A percentile compares a stretch with the other conserved stretches of the same genome.
These are phyloP conservation scores for Komagataella pastoris DNA, from an alignment of 805 yeast genomes.

Conservation along the genomic window DNA sequence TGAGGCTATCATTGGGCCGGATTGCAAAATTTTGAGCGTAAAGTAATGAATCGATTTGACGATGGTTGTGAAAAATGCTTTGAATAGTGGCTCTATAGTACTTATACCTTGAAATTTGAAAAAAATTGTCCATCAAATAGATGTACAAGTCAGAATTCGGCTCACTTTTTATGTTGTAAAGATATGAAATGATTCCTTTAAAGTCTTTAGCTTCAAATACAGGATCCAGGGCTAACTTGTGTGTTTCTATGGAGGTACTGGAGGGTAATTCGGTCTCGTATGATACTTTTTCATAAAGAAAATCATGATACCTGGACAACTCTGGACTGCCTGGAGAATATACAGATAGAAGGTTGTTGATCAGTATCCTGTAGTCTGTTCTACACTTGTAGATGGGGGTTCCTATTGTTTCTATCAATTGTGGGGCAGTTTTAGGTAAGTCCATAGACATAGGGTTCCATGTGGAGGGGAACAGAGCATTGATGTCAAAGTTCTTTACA, in stretches of 20 bases:
- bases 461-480: neutral
- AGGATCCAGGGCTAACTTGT: neutral
- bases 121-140: neutral
- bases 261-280: neutral
- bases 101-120: neutral
- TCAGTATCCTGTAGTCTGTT: neutral
- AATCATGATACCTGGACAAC: neutral
- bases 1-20: neutral
- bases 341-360: neutral
- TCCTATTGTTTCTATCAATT: neutral
- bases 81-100: neutral
- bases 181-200: neutral
- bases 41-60: neutral
- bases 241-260: neutral
- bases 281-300: neutral
- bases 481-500: neutral
- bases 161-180: neutral
- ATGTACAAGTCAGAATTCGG: neutral
- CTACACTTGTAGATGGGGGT: neutral
- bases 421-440: neutral
- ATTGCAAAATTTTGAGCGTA: neutral
- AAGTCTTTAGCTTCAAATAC: neutral
- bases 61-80: neutral
- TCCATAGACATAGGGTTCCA: neutral
- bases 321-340: neutral